Evolutionary conservation across 2,329 filamentous ascomycete genomes (phyloP).

Genomic region (Calycina herbarum): DNA sequence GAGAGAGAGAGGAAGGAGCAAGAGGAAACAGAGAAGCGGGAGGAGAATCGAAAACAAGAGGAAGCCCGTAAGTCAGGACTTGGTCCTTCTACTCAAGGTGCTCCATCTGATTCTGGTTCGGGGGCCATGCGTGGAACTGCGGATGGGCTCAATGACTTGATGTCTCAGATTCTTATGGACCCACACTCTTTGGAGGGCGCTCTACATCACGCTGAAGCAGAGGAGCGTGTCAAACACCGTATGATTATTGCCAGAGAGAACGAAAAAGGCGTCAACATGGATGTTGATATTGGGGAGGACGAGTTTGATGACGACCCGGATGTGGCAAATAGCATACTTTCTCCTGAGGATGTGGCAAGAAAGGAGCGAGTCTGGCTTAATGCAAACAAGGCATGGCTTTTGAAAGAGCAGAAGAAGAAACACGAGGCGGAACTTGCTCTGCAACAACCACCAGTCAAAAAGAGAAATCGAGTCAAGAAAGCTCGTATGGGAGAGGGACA

Average conservation of each 20-base stretch:
- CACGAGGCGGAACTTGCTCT: slow-evolving; percentile 68
- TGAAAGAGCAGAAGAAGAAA: slow-evolving; percentile 79
- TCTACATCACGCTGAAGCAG: slow-evolving; percentile 57
- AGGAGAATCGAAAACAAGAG: not conserved
- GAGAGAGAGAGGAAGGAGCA: not conserved
- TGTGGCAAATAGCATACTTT: slow-evolving; percentile 76
- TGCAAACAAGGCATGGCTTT: slow-evolving; percentile 90
- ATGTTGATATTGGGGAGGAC: slow-evolving; percentile 68
- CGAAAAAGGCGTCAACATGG: slow-evolving; percentile 55
- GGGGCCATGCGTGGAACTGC: slow-evolving; percentile 45
- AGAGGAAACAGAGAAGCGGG: not conserved
- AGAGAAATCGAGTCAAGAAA: slow-evolving; percentile 54
- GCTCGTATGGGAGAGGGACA: slow-evolving; percentile 65
- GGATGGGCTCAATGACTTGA: slow-evolving; percentile 65
- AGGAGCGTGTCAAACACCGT: slow-evolving; percentile 56
- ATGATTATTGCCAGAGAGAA: slow-evolving; percentile 42
- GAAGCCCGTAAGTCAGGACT: not conserved
- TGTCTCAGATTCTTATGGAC: slow-evolving; percentile 68
- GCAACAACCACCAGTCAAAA: slow-evolving; percentile 55
- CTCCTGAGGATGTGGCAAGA: slow-evolving; percentile 69
- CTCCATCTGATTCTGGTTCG: not conserved
- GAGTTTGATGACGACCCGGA: slow-evolving; percentile 92
- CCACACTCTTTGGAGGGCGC: slow-evolving; percentile 57
- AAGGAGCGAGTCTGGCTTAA: slow-evolving; percentile 96
- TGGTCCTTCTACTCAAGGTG: not conserved